Conservation (phyloP, 805 yeast species). For the Ogataea pilisensis region DNA sequence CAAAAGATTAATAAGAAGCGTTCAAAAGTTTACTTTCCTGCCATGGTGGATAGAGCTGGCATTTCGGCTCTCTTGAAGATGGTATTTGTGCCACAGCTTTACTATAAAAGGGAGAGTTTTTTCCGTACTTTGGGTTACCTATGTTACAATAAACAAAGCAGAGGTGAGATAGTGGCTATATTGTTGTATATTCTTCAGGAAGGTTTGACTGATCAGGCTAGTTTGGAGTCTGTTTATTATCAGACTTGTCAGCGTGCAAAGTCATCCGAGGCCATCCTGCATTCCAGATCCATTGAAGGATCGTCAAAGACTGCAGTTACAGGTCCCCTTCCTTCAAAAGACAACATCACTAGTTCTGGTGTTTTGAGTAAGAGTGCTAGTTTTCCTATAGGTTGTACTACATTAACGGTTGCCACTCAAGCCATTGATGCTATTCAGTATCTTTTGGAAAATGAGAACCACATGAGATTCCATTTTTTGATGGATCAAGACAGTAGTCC, state of each 20-base stretch:
- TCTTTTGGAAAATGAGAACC: slow-evolving; percentile 61
- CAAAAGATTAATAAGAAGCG: slow-evolving; percentile 23
- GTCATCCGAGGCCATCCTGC: slow-evolving; percentile 1
- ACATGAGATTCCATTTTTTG: slow-evolving; percentile 68
- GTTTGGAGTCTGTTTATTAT: slow-evolving; percentile 59
- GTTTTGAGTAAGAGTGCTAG: slow-evolving; percentile 20
- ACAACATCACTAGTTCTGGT: too few relatives aligned
- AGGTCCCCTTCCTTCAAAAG: too few relatives aligned
- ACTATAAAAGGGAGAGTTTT: slow-evolving; percentile 55
- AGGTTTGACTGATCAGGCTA: slow-evolving; percentile 57
- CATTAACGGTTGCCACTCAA: slow-evolving; percentile 70
- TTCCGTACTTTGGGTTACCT: slow-evolving; percentile 63
- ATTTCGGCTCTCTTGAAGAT: slow-evolving; percentile 68
- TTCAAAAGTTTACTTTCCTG: slow-evolving; percentile 46
- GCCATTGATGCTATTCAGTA: slow-evolving; percentile 70
- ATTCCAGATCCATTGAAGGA: background rate
- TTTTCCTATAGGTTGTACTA: slow-evolving; percentile 60
- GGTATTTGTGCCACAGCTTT: slow-evolving; percentile 68
- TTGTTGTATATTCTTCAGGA: slow-evolving; percentile 69
- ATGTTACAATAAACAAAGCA: slow-evolving; percentile 72
- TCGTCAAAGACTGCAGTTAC: slow-evolving; percentile 4
- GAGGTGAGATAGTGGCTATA: slow-evolving; percentile 69
- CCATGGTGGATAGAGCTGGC: slow-evolving; percentile 72
- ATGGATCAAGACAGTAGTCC: slow-evolving; percentile 66
- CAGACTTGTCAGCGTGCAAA: slow-evolving; percentile 50